A percentile compares a stretch with the other conserved stretches of the same genome.
phyloP scores from a whole-genome alignment of 768 basidiomycete species.

The Podaxis rugospora region DNA sequence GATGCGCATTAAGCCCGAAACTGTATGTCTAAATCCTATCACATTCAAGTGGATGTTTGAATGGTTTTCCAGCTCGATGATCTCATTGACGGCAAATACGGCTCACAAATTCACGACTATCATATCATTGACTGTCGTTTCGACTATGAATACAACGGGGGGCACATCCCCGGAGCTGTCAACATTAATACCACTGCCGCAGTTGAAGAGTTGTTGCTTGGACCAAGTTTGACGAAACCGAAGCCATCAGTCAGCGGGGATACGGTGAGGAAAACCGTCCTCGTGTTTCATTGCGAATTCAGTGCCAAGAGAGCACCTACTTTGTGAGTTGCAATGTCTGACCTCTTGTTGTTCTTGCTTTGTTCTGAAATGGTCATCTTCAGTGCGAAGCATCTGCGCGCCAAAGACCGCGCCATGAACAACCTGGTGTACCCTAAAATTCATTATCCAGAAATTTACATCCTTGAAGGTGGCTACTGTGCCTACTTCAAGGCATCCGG shows the following conservation, averaged over 20 bases:
- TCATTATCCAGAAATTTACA: constrained; percentile 94
- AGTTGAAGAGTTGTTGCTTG: constrained; percentile 79
- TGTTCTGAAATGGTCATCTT: not conserved
- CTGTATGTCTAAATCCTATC: constrained; percentile 46
- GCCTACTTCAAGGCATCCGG: constrained; percentile 73
- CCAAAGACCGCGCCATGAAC: constrained; percentile 86
- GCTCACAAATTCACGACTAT: constrained; percentile 59
- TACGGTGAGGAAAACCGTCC: constrained; percentile 65
- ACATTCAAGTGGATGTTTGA: constrained; percentile 13
- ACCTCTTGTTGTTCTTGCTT: not conserved
- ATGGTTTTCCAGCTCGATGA: constrained; percentile 56
- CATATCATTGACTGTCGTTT: constrained; percentile 95
- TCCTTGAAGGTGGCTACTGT: constrained; percentile 95
- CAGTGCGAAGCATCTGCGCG: constrained; percentile 92
- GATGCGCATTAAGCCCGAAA: constrained; percentile 80
- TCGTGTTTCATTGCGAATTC: constrained; percentile 99
- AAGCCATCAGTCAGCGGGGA: constrained; percentile 75
- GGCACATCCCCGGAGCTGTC: constrained; percentile 87
- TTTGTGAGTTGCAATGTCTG: constrained; percentile 57
- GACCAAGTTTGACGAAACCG: constrained; percentile 49
- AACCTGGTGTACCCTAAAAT: constrained; percentile 87
- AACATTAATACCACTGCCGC: constrained; percentile 82
- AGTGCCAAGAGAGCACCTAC: constrained; percentile 94
- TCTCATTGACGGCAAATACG: constrained; percentile 73
- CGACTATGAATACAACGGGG: constrained; percentile 93